Conservation (phyloP, 257 asterid species). For the Osmanthus fragrans region DNA sequence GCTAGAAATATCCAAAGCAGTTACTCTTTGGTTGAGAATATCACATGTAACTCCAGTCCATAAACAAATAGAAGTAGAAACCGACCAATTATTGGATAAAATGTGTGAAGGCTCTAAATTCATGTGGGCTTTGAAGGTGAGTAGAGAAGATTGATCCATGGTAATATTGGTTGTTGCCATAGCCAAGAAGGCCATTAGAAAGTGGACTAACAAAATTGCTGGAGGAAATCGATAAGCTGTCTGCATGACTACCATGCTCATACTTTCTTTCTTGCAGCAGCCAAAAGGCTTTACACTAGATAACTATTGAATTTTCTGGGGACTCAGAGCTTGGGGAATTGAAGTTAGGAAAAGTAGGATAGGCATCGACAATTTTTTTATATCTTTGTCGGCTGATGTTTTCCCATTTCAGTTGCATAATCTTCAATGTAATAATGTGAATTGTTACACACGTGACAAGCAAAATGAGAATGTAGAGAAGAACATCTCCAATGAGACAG, state of each 20-base stretch:
- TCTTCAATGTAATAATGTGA: too few species aligned
- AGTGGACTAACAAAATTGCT: background rate
- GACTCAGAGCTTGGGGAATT: too few species aligned
- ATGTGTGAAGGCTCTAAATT: slow-evolving; percentile 15
- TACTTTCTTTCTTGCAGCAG: too few species aligned
- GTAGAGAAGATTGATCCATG: slow-evolving; percentile 14
- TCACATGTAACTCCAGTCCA: slow-evolving; percentile 27
- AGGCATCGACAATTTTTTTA: too few species aligned
- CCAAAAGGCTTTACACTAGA: too few species aligned
- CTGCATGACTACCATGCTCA: background rate
- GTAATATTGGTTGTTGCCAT: background rate
- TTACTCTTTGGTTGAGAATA: slow-evolving; percentile 16
- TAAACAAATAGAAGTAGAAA: slow-evolving; percentile 3
- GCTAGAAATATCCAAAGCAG: slow-evolving; percentile 17
- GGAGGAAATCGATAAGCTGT: background rate
- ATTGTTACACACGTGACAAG: too few species aligned
- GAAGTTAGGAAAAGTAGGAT: too few species aligned
- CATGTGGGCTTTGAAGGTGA: slow-evolving; percentile 14
- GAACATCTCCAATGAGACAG: too few species aligned
- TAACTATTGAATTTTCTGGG: too few species aligned
- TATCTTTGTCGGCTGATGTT: too few species aligned
- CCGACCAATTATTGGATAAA: slow-evolving; percentile 10
- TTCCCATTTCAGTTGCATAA: too few species aligned
- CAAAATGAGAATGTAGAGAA: too few species aligned
- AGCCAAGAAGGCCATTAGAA: background rate